Evolutionary conservation across 345 rosid genomes (phyloP).

Genomic region (Populus ilicifolia): DNA sequence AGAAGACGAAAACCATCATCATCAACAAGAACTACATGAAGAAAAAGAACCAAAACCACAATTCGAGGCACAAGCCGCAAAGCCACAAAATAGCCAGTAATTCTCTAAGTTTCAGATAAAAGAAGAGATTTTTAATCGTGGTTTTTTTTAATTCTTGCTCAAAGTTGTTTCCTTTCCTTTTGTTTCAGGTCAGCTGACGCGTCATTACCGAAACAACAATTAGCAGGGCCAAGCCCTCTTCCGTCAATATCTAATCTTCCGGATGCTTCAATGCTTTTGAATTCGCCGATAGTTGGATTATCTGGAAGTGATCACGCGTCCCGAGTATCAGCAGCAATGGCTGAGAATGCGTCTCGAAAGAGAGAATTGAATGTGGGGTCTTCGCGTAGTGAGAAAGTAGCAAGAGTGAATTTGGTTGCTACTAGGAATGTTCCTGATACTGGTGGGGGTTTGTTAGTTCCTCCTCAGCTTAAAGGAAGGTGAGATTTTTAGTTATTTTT

Average conservation of each 20-base stretch:
- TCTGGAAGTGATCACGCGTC: slow-evolving; percentile 60
- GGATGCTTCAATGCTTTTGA: slow-evolving; percentile 74
- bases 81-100: slow-evolving; percentile 31
- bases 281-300: slow-evolving; percentile 37
- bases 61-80: slow-evolving; percentile 16
- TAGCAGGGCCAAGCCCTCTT: slow-evolving; percentile 1
- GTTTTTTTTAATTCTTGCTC: neutral
- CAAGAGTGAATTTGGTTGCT: slow-evolving; percentile 51
- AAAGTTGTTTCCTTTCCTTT: neutral
- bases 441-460: slow-evolving; percentile 55
- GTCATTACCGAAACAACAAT: neutral
- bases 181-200: slow-evolving; percentile 32
- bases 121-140: neutral
- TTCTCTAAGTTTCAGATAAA: neutral
- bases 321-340: slow-evolving; percentile 71
- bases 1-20: slow-evolving; percentile 4
- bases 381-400: slow-evolving; percentile 53
- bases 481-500: slow-evolving; percentile 17
- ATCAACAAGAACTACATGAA: neutral
- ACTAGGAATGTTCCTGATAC: slow-evolving; percentile 59
- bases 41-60: neutral
- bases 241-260: slow-evolving; percentile 54
- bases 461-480: slow-evolving; percentile 93
- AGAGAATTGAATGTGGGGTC: slow-evolving; percentile 44
- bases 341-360: slow-evolving; percentile 60